Percentiles rank a stretch among this genome's conserved stretches.
Conservation (phyloP, 352 stramenopile genomes). For the Sclerospora graminicola region DNA sequence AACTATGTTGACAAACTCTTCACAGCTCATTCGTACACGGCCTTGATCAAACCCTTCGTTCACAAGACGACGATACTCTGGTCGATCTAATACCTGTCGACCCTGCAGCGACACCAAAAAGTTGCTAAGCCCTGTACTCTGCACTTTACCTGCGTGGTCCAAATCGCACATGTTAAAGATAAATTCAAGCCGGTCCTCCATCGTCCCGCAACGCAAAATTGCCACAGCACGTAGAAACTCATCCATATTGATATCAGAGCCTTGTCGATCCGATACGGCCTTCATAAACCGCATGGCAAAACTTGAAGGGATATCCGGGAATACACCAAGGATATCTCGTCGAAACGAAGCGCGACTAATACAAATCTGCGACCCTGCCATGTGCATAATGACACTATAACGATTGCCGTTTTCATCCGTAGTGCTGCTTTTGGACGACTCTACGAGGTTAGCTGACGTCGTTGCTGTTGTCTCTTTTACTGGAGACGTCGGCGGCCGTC, state of each 20-base stretch:
- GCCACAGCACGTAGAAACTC: constrained; percentile 76
- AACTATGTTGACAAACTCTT: constrained; percentile 64
- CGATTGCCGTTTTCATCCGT: constrained; percentile 27
- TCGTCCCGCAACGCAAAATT: constrained; percentile 58
- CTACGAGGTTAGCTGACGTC: constrained; percentile 9
- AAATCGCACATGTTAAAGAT: constrained; percentile 86
- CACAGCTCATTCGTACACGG: constrained; percentile 54
- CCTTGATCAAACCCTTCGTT: constrained; percentile 79
- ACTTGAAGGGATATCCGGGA: constrained; percentile 82
- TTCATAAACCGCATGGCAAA: constrained; percentile 87
- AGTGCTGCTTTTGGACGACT: constrained; percentile 25
- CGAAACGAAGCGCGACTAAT: constrained; percentile 78
- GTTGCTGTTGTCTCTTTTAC: constrained; percentile 22
- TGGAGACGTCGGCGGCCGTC: constrained; percentile 32
- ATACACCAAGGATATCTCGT: constrained; percentile 80
- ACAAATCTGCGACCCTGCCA: constrained; percentile 65
- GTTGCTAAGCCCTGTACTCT: constrained; percentile 79
- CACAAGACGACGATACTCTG: constrained; percentile 62
- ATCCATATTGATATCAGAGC: constrained; percentile 83
- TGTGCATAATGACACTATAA: constrained; percentile 46
- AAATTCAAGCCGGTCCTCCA: constrained; percentile 71
- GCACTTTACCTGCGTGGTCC: constrained; percentile 76
- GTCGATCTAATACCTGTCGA: constrained; percentile 58
- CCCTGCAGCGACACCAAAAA: constrained; percentile 77
- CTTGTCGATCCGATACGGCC: constrained; percentile 71